These are phyloP conservation scores for Pisolithus tinctorius DNA, from an alignment of 768 basidiomycete species.

Conservation along the genomic window DNA sequence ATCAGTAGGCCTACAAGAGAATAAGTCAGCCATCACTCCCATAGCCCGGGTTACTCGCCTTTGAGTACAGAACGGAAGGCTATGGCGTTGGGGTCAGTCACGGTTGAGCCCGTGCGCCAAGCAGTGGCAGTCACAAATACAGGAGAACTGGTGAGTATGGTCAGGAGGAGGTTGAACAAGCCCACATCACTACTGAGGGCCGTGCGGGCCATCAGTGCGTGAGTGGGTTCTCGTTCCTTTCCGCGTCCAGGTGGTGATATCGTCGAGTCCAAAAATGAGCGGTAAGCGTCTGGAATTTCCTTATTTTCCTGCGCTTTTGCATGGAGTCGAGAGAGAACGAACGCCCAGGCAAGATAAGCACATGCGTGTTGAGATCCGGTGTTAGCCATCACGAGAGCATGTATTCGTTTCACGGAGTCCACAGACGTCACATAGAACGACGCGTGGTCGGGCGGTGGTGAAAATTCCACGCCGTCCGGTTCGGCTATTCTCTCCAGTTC, in stretches of 20 bases:
- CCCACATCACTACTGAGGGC: constrained; percentile 54
- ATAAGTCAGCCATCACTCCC: constrained; percentile 1
- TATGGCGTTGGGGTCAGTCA: constrained; percentile 71
- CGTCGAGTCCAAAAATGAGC: constrained; percentile 47
- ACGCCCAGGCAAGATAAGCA: constrained; percentile 79
- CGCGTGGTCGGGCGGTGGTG: constrained; percentile 40
- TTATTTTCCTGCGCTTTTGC: constrained; percentile 38
- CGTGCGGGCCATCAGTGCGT: constrained; percentile 51
- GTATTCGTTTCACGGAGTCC: constrained; percentile 55
- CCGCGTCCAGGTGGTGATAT: constrained; percentile 36
- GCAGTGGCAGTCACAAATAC: constrained; percentile 70
- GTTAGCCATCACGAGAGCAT: constrained; percentile 57
- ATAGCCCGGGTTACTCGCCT: constrained; percentile 39
- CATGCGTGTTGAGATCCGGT: constrained; percentile 59
- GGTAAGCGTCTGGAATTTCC: constrained; percentile 50
- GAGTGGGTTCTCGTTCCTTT: constrained; percentile 52
- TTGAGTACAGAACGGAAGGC: constrained; percentile 80
- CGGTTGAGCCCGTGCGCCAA: constrained; percentile 59
- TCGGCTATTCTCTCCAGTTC: constrained; percentile 70
- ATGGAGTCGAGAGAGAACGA: constrained; percentile 62
- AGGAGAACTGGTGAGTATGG: constrained; percentile 61
- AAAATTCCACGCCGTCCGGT: constrained; percentile 43
- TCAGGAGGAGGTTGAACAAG: constrained; percentile 50
- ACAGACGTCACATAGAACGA: constrained; percentile 58
- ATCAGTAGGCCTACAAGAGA: constrained; percentile 60